phyloP scores from a whole-genome alignment of 1,284 basidiomycete species.

The Tausonia pullulans region DNA sequence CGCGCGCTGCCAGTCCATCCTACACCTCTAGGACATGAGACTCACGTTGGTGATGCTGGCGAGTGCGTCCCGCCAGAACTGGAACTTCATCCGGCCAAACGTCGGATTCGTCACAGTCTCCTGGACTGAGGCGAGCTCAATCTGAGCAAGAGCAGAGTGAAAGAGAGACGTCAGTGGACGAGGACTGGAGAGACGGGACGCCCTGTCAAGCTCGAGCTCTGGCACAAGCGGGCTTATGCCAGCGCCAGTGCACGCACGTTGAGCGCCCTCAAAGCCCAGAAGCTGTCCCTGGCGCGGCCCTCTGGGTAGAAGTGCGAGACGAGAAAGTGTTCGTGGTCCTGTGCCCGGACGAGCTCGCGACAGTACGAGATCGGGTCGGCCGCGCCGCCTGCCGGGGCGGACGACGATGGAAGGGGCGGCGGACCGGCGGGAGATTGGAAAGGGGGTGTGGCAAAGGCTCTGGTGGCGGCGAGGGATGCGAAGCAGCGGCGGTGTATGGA shows the following conservation, averaged over 20 bases:
- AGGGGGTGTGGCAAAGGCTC: no score
- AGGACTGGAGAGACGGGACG: no score
- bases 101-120: constrained; percentile 68
- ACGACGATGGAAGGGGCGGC: no score
- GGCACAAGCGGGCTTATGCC: no score
- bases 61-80: constrained; percentile 84
- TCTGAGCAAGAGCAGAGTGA: constrained; percentile 36
- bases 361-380: neutral
- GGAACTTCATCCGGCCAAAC: constrained; percentile 76
- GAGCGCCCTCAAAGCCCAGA: constrained; percentile 3
- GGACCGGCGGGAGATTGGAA: no score
- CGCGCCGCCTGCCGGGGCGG: no score
- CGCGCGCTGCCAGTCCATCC: no score
- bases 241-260: neutral
- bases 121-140: constrained; percentile 70
- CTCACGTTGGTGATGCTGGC: constrained; percentile 57
- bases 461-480: no score
- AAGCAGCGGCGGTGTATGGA: no score
- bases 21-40: constrained; percentile 19
- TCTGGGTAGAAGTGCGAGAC: constrained; percentile 5
- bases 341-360: neutral
- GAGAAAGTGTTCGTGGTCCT: constrained; percentile 4
- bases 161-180: neutral
- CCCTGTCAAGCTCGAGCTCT: neutral
- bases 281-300: constrained; percentile 1